Evolutionary conservation across 2,329 filamentous ascomycete genomes (phyloP), one percentile per base, ranked within the genome.

Genomic region (Fusarium vanettenii): DNA sequence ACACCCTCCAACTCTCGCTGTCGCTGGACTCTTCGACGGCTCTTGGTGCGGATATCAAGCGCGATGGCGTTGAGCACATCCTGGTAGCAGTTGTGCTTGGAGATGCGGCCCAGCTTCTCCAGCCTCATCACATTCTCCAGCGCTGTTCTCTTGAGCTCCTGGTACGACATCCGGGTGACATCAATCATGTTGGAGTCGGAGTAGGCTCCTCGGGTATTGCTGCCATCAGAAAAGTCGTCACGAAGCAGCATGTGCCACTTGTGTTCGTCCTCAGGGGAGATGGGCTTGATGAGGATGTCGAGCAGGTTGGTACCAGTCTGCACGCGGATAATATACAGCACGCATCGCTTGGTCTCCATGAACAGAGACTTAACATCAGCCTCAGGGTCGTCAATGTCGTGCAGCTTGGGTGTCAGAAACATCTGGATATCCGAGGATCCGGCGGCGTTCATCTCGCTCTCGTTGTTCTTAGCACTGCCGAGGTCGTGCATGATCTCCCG

Each of bases 41-140:
- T 97, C 89, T 99, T 99, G 70, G 95, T 98, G 55, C 97, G 93
- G 81, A 99, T 99, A 81, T 99, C 97, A 66, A 97, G 90, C 3
- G 97, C 97, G 79, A 99, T 98, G 72, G 95, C 95, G 81, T 99
- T 99, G 75, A 99, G 90, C n/a, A 99, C 90, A 81, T 99, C 97
- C 84, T 99, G 97, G 84, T 98, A 99, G 81, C 94, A 91, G 83
- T 99, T 98, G 80, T 95, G 88, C 81, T 91, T 90, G n/a, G 92
- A 95, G 77, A 99, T 95, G 79, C 95, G 93, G 67, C 95, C 95
- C 80, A 93, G 89, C 75, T 94, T 92, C 84, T 99, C 96, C 43
- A 99, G 89, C 18, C 91, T 90, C 85, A 99, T 92, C 70, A 99
- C 94, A 79, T 98, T 98, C 83, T 99, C 95, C 8, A 99, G 88